Conservation (phyloP, 1,139 yeast species). For the Lodderomyces elongisporus region DNA sequence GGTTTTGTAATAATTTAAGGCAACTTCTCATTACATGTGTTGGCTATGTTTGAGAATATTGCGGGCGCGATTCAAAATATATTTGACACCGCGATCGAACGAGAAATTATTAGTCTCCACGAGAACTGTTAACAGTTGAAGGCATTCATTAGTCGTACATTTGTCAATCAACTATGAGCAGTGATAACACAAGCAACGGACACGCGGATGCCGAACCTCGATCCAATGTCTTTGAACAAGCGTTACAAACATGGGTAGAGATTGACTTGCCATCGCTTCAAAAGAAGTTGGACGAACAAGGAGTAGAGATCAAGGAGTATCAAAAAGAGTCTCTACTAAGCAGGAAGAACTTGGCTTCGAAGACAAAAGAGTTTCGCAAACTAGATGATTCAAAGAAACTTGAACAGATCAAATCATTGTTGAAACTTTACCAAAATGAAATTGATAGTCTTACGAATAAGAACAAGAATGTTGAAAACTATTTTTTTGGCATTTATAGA, state of each 20-base stretch:
- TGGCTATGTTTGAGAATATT: too few relatives aligned
- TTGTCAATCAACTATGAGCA: too few relatives aligned
- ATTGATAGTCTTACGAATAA: slow-evolving; percentile 78
- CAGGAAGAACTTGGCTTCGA: slow-evolving; percentile 71
- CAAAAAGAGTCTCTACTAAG: slow-evolving; percentile 64
- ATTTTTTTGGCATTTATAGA: slow-evolving; percentile 71
- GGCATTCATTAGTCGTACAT: too few relatives aligned
- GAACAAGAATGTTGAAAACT: slow-evolving; percentile 66
- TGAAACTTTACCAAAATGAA: slow-evolving; percentile 83
- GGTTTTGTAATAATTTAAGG: too few relatives aligned
- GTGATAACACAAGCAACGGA: too few relatives aligned
- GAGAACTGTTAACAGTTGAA: too few relatives aligned
- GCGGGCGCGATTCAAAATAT: too few relatives aligned
- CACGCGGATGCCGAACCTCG: too few relatives aligned
- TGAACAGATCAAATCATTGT: slow-evolving; percentile 55
- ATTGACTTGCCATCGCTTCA: slow-evolving; percentile 68
- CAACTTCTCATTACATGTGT: too few relatives aligned
- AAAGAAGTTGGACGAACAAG: slow-evolving; percentile 67
- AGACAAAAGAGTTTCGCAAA: slow-evolving; percentile 79
- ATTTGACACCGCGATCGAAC: too few relatives aligned
- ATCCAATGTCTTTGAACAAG: slow-evolving; percentile 34
- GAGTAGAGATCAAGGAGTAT: slow-evolving; percentile 63
- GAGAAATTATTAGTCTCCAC: too few relatives aligned
- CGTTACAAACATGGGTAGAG: slow-evolving; percentile 73
- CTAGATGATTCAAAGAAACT: slow-evolving; percentile 63